phyloP scores from a whole-genome alignment of 202 grass and related monocot genomes.

The Digitaria exilis region DNA sequence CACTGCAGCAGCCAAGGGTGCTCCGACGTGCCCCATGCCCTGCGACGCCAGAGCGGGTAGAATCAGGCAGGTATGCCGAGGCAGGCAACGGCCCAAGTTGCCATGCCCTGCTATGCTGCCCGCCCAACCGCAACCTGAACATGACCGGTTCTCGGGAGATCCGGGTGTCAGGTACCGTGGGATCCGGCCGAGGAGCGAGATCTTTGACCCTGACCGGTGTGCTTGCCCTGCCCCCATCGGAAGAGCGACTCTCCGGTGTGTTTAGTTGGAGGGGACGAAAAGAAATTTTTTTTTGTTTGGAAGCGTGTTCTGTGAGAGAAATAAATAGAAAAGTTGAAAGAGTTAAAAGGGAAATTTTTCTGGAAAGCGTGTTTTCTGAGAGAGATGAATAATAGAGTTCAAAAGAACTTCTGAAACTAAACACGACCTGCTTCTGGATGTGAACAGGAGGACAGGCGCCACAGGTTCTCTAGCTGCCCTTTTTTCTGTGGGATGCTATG shows the following conservation, averaged over 20 bases:
- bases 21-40: not conserved
- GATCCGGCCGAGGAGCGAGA: slow-evolving; percentile 18
- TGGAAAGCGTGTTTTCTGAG: no score
- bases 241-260: no score
- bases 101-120: slow-evolving; percentile 44
- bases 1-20: not conserved
- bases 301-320: no score
- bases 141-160: slow-evolving; percentile 28
- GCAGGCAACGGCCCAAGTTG: slow-evolving; percentile 39
- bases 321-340: no score
- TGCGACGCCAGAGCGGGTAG: slow-evolving; percentile 2
- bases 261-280: no score
- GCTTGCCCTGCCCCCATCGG: not conserved
- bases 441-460: not conserved
- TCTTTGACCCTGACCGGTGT: slow-evolving; percentile 51
- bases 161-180: not conserved
- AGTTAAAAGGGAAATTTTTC: no score
- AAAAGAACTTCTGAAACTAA: no score
- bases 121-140: slow-evolving; percentile 8
- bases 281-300: no score
- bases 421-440: slow-evolving; percentile 20
- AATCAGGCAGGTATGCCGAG: not conserved
- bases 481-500: not conserved
- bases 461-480: not conserved
- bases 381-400: no score